Conservation (phyloP, 441 rosid species). For the Corymbia citriodora region DNA sequence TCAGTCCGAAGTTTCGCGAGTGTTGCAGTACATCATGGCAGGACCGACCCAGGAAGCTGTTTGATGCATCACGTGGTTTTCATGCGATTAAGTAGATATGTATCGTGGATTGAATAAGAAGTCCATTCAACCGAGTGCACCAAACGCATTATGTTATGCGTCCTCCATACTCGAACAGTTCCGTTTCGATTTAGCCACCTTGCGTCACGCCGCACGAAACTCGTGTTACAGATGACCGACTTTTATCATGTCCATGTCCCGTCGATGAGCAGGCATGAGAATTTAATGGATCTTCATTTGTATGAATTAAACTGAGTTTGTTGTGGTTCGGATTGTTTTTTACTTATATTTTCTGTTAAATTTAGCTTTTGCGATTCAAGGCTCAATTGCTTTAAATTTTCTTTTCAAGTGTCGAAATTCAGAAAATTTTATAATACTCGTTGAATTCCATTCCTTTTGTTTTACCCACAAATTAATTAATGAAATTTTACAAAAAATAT, state of each 20-base stretch:
- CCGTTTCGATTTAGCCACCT: background rate
- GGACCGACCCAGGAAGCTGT: background rate
- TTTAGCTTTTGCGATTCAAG: background rate
- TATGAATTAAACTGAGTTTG: background rate
- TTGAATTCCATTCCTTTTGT: background rate
- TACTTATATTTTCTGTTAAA: background rate
- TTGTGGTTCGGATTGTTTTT: background rate
- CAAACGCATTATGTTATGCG: background rate
- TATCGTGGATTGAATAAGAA: background rate
- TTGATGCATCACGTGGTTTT: background rate
- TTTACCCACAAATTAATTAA: background rate
- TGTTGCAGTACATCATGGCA: background rate
- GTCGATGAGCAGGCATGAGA: too few relatives aligned
- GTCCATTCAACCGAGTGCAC: background rate
- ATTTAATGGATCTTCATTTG: background rate
- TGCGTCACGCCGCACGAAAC: rapidly evolving
- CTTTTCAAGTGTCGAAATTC: background rate
- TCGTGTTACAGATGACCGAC: background rate
- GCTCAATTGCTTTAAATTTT: background rate
- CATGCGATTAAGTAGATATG: background rate
- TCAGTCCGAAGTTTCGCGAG: background rate
- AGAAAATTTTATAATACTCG: background rate
- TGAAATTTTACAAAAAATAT: background rate
- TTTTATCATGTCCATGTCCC: background rate
- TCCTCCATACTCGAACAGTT: background rate